phyloP scores from a whole-genome alignment of 225 moss, liverwort and hornwort species.

The Physcomitrium patens region DNA sequence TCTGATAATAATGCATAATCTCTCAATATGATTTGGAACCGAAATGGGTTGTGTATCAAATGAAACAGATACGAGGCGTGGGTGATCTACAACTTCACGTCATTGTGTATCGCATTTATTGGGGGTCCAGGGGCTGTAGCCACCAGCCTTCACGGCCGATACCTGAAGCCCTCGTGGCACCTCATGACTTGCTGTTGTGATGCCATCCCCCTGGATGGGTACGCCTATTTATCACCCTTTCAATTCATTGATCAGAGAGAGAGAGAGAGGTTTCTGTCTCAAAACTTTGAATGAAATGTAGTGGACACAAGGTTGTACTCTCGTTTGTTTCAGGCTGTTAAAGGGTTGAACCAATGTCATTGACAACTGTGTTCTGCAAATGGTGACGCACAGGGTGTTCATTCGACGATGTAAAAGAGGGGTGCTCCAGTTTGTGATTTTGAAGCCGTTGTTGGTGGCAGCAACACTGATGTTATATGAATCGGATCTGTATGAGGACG shows the following conservation, averaged over 20 bases:
- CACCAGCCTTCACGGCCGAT: constrained; percentile 76
- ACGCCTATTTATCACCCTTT: neutral
- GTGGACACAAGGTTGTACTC: neutral
- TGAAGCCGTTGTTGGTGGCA: constrained; percentile 79
- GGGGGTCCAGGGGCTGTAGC: constrained; percentile 92
- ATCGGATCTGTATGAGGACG: constrained; percentile 60
- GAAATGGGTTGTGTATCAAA: neutral
- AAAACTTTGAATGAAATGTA: too few relatives aligned
- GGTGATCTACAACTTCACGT: constrained; percentile 97
- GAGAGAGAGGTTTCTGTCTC: neutral
- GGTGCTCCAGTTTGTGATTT: constrained; percentile 84
- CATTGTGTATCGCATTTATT: constrained; percentile 85
- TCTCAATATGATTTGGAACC: neutral
- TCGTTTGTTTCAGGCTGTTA: neutral
- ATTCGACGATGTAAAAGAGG: constrained; percentile 84
- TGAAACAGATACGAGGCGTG: constrained; percentile 88
- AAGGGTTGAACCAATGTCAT: neutral
- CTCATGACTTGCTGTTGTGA: constrained; percentile 90
- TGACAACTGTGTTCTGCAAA: neutral
- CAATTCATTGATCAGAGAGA: neutral
- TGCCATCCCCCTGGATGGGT: constrained; percentile 92
- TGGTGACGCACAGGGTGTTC: constrained; percentile 61
- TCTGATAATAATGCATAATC: too few relatives aligned
- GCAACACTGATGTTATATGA: constrained; percentile 73
- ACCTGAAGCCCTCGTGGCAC: constrained; percentile 89